phyloP scores from a whole-genome alignment of 805 yeast genomes.

The Lipomyces oligophaga region DNA sequence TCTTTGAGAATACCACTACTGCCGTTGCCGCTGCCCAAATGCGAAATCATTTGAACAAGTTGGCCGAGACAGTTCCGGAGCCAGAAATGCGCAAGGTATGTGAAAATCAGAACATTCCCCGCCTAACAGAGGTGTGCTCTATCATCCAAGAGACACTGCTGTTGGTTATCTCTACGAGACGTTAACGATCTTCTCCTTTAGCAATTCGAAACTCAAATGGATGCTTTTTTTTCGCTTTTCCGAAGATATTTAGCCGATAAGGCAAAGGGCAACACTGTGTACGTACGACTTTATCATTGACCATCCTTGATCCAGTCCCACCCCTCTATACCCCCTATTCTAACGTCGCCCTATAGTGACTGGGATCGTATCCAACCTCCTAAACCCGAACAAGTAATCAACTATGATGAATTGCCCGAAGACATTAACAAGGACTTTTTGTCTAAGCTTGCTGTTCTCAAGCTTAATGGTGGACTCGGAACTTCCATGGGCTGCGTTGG shows the following conservation, averaged over 20 bases:
- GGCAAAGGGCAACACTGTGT: constrained; percentile 72
- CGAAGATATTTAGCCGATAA: constrained; percentile 88
- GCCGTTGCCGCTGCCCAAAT: constrained; percentile 95
- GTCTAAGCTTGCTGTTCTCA: constrained; percentile 86
- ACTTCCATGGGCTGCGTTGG: constrained; percentile 99
- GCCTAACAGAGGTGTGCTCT: too few species aligned
- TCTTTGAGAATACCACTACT: constrained; percentile 87
- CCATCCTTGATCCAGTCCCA: not conserved
- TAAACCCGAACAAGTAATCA: constrained; percentile 79
- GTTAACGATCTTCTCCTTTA: constrained; percentile 34
- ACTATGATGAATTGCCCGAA: constrained; percentile 52
- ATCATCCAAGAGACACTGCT: not conserved
- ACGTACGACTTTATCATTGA: constrained; percentile 3
- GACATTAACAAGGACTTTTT: constrained; percentile 45
- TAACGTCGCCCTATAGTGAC: constrained; percentile 38
- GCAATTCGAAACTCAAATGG: constrained; percentile 86
- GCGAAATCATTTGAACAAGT: constrained; percentile 89
- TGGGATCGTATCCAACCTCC: constrained; percentile 98
- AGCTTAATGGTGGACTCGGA: constrained; percentile 97
- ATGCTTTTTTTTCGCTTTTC: constrained; percentile 85
- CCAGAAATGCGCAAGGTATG: constrained; percentile 35
- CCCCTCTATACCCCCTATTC: not conserved
- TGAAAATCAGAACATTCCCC: not conserved
- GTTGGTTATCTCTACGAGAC: not conserved
- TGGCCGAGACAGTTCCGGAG: constrained; percentile 74